A percentile compares a stretch with the other conserved stretches of the same genome.
Evolutionary conservation across 202 grass and related monocot species (phyloP).

Genomic region (Panicum hallii): DNA sequence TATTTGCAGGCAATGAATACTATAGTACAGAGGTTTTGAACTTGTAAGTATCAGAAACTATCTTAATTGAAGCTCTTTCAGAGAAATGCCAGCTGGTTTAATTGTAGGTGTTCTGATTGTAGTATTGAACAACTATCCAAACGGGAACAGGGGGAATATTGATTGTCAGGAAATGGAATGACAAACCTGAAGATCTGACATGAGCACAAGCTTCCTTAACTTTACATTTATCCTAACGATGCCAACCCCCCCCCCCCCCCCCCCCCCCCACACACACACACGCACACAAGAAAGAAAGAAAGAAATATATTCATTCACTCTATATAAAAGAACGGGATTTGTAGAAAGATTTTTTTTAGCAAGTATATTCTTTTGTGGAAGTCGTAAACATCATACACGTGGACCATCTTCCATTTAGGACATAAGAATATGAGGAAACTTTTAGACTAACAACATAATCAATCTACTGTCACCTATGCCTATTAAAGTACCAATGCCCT

Average conservation of each 20-base stretch:
- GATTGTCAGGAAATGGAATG: neutral
- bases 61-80: neutral
- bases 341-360: neutral
- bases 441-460: constrained; percentile 33
- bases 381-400: constrained; percentile 31
- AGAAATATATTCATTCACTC: neutral
- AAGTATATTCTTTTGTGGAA: constrained; percentile 36
- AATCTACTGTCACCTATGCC: constrained; percentile 42
- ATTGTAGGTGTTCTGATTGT: neutral
- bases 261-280: too few species aligned
- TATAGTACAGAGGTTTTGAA: constrained; percentile 32
- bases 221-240: too few species aligned
- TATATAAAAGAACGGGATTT: neutral
- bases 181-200: constrained; percentile 13
- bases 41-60: constrained; percentile 15
- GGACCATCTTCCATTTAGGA: neutral
- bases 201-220: too few species aligned
- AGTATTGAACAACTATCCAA: neutral
- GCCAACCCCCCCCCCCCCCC: too few species aligned
- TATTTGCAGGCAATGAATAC: constrained; percentile 13
- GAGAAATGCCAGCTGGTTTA: neutral
- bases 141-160: neutral
- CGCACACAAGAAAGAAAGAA: too few species aligned
- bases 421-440: constrained; percentile 20
- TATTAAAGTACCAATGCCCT: neutral